Evolutionary conservation across 2,329 filamentous ascomycete species (phyloP).

Genomic region (Colletotrichum abscissum): DNA sequence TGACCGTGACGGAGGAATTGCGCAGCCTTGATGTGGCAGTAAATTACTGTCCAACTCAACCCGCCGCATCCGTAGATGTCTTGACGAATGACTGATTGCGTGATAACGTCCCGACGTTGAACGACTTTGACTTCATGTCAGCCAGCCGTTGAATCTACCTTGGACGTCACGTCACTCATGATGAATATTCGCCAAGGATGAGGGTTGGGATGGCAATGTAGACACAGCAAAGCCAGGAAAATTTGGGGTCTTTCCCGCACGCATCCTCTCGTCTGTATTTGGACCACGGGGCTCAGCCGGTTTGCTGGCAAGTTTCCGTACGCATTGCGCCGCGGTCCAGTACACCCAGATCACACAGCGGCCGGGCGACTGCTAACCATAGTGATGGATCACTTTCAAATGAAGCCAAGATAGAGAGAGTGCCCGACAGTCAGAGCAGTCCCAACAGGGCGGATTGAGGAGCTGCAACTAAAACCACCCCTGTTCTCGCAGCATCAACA

Average conservation of each 20-base stretch:
- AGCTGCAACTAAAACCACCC: conserved; percentile 20
- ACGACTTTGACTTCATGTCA: background rate
- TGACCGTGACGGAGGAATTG: background rate
- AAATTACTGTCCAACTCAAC: background rate
- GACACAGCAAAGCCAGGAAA: background rate
- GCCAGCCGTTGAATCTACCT: background rate
- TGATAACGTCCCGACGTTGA: background rate
- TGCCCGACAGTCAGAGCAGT: background rate
- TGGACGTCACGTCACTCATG: conserved; percentile 1
- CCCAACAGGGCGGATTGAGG: conserved; percentile 16
- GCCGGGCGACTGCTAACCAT: conserved; percentile 27
- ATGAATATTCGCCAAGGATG: background rate
- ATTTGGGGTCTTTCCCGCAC: background rate
- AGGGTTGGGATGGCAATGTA: background rate
- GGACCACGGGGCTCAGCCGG: background rate
- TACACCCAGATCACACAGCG: conserved; percentile 10
- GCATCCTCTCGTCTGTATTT: background rate
- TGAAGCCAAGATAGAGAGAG: conserved; percentile 3
- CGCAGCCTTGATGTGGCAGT: background rate
- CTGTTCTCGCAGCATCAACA: background rate
- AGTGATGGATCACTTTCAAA: conserved; percentile 11
- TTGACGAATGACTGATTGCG: background rate
- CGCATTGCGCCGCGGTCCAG: background rate
- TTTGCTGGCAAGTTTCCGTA: background rate
- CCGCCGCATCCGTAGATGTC: too few species aligned